phyloP scores from a whole-genome alignment of 2,329 filamentous ascomycete genomes.

The Talaromyces rugulosus region DNA sequence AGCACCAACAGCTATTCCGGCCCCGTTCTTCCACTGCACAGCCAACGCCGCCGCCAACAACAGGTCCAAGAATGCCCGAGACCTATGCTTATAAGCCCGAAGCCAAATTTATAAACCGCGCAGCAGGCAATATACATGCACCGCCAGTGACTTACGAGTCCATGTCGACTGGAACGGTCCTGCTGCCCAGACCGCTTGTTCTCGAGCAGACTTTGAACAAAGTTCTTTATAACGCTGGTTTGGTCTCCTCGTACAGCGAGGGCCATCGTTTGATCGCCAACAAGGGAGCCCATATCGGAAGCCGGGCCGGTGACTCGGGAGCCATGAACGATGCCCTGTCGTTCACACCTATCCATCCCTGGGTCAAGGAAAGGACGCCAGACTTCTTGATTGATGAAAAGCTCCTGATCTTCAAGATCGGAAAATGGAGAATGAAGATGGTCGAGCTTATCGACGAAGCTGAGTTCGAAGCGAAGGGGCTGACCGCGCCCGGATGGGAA shows the following conservation, averaged over 20 bases:
- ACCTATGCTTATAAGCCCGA: conserved; percentile 19
- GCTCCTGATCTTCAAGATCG: conserved; percentile 52
- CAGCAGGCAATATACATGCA: conserved; percentile 36
- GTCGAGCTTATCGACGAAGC: conserved; percentile 53
- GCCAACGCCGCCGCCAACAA: conserved; percentile 26
- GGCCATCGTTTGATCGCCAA: conserved; percentile 48
- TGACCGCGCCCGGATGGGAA: conserved; percentile 50
- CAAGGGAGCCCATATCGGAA: conserved; percentile 49
- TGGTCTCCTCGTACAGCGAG: conserved; percentile 49
- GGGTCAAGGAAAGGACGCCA: conserved; percentile 39
- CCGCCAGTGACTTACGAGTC: conserved; percentile 37
- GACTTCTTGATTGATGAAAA: conserved; percentile 49
- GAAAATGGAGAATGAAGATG: conserved; percentile 59
- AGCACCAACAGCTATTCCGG: conserved; percentile 50
- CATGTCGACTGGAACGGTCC: conserved; percentile 34
- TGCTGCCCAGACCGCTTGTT: conserved; percentile 48
- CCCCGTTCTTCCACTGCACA: conserved; percentile 29
- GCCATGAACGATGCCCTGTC: conserved; percentile 42
- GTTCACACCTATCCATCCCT: conserved; percentile 48
- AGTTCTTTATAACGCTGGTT: conserved; percentile 49
- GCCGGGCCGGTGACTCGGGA: conserved; percentile 34
- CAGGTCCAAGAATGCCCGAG: conserved; percentile 16
- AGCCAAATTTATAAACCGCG: conserved; percentile 24
- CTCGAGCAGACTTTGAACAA: conserved; percentile 45
- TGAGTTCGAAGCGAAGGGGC: conserved; percentile 45